Evolutionary conservation across 2,329 filamentous ascomycete species (phyloP).

Genomic region (Penicillium decumbens): DNA sequence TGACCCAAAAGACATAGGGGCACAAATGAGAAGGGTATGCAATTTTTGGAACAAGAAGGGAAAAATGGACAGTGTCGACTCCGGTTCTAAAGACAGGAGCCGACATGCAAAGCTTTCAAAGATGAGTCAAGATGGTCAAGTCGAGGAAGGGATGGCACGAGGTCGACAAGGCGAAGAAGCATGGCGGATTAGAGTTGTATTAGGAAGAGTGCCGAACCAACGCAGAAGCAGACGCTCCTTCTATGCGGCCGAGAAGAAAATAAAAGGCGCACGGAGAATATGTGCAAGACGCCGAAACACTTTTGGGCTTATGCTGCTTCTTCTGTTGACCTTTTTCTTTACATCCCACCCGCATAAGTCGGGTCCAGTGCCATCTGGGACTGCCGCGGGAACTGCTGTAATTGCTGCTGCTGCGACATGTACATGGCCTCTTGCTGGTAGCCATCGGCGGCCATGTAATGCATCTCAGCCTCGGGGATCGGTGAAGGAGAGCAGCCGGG

Average conservation of each 20-base stretch:
- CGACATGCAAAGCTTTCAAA: constrained; percentile 21
- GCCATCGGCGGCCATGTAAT: constrained; percentile 34
- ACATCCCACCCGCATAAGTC: constrained; percentile 27
- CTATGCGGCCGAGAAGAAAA: constrained; percentile 10
- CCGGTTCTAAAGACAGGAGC: constrained; percentile 16
- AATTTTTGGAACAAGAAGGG: constrained; percentile 29
- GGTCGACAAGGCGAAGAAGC: constrained; percentile 10
- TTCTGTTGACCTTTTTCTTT: constrained; percentile 11
- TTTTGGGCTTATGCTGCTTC: constrained; percentile 14
- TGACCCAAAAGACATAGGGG: constrained; percentile 27
- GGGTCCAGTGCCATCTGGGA: constrained; percentile 35
- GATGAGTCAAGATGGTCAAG: constrained; percentile 2
- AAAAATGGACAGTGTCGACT: constrained; percentile 24
- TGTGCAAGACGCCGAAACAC: constrained; percentile 21
- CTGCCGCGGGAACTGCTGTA: constrained; percentile 27
- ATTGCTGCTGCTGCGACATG: constrained; percentile 27
- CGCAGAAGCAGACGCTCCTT: constrained; percentile 16
- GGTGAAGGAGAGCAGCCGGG: constrained; percentile 38
- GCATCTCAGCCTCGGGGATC: constrained; percentile 34
- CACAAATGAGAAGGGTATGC: constrained; percentile 35
- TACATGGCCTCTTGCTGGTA: constrained; percentile 36
- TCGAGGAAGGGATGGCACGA: constrained; percentile 19
- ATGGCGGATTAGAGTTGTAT: constrained; percentile 16
- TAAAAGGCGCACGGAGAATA: constrained; percentile 16
- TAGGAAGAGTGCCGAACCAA: constrained; percentile 11